These are phyloP conservation scores for Ceratocystis variospora DNA, from an alignment of 2,329 filamentous ascomycete genomes.

Conservation along the genomic window DNA sequence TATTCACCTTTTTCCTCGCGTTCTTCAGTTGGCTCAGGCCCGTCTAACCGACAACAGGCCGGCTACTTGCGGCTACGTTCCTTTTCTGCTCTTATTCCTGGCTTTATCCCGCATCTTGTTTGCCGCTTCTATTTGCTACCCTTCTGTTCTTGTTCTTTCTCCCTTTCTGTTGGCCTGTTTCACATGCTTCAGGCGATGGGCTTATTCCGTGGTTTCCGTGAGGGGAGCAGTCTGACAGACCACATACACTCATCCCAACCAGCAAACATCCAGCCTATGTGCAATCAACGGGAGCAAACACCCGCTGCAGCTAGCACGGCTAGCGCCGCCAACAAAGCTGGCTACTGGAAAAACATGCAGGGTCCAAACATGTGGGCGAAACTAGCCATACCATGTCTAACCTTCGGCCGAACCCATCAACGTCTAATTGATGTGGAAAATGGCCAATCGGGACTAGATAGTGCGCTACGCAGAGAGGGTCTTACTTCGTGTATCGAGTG, in stretches of 20 bases:
- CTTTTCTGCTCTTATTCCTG: neutral
- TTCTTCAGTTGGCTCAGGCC: no score
- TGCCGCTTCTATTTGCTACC: neutral
- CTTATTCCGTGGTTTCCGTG: constrained; percentile 1
- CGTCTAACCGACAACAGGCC: no score
- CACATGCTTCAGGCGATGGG: neutral
- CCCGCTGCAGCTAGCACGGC: neutral
- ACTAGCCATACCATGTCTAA: constrained; percentile 16
- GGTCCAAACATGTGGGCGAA: constrained; percentile 14
- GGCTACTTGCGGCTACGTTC: no score
- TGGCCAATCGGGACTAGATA: constrained; percentile 15
- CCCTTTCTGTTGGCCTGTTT: neutral
- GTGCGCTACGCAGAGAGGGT: constrained; percentile 14
- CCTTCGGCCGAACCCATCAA: constrained; percentile 16
- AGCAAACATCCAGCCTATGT: neutral
- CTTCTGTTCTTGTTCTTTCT: neutral
- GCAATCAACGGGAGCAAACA: neutral
- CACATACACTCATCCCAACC: neutral
- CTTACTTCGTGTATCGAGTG: constrained; percentile 15
- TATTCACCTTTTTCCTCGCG: neutral
- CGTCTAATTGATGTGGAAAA: constrained; percentile 16
- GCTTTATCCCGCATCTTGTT: neutral
- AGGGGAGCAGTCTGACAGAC: neutral
- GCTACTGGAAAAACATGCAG: constrained; percentile 14
- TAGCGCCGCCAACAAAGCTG: neutral